A percentile compares a stretch with the other conserved stretches of the same genome.
These are phyloP conservation scores for Fraxinus cuspidata DNA, from an alignment of 257 asterid species.

Conservation along the genomic window DNA sequence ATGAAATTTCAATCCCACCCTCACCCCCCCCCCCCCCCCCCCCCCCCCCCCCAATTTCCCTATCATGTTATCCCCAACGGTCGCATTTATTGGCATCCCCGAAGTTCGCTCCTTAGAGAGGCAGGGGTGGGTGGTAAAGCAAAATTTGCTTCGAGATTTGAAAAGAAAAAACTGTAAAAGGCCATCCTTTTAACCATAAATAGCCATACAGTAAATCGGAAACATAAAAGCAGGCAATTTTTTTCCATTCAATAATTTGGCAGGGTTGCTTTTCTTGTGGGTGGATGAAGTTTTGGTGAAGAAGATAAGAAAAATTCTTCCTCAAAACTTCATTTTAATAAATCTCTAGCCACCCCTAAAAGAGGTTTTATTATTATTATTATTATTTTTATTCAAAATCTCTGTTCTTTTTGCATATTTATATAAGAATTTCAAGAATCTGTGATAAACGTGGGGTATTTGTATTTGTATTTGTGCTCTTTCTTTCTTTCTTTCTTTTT, in stretches of 20 bases:
- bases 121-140: too few species aligned
- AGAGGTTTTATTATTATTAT: neutral
- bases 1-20: too few species aligned
- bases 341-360: slow-evolving; percentile 5
- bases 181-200: slow-evolving; percentile 16
- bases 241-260: neutral
- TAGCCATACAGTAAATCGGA: neutral
- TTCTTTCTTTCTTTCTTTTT: too few species aligned
- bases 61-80: slow-evolving; percentile 6
- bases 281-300: slow-evolving; percentile 28
- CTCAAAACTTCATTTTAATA: slow-evolving; percentile 16
- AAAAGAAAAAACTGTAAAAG: slow-evolving; percentile 7
- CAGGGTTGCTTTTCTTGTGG: slow-evolving; percentile 29
- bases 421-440: slow-evolving; percentile 14
- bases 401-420: neutral
- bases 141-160: slow-evolving; percentile 20
- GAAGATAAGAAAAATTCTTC: slow-evolving; percentile 22
- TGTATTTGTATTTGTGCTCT: slow-evolving; percentile 29
- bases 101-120: slow-evolving; percentile 19
- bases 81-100: slow-evolving; percentile 21
- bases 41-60: slow-evolving; percentile 14
- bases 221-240: slow-evolving; percentile 1
- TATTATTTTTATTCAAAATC: neutral
- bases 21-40: too few species aligned
- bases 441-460: slow-evolving; percentile 20